These are phyloP conservation scores for Carex littledalei DNA, from an alignment of 176 grass and related monocot species.

Conservation along the genomic window DNA sequence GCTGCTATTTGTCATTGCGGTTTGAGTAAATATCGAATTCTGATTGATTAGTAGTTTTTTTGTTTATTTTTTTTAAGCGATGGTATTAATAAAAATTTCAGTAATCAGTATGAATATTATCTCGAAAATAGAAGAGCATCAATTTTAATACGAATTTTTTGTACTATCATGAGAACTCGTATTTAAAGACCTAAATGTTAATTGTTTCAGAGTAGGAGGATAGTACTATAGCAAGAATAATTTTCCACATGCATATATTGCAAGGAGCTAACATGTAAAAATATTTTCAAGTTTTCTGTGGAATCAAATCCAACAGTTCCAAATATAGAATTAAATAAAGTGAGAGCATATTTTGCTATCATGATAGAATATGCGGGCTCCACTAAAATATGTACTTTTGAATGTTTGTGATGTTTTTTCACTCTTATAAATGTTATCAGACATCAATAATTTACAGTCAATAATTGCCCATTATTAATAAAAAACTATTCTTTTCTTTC, in stretches of 20 bases:
- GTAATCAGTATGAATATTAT: not conserved
- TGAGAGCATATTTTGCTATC: not conserved
- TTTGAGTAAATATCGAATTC: no score
- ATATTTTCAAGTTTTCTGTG: not conserved
- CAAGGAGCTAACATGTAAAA: not conserved
- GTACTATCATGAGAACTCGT: not conserved
- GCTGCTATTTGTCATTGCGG: no score
- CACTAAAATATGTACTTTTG: slow-evolving; percentile 8
- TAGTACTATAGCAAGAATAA: not conserved
- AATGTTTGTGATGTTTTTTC: not conserved
- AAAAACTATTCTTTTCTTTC: not conserved
- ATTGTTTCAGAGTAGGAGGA: not conserved
- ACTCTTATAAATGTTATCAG: not conserved
- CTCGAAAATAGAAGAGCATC: not conserved
- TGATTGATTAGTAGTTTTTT: no score
- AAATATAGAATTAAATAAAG: not conserved
- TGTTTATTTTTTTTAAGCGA: no score
- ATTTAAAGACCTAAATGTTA: not conserved
- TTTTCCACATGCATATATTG: not conserved
- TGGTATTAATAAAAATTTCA: no score
- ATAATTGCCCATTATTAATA: slow-evolving; percentile 5
- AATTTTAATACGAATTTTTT: not conserved
- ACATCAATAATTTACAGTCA: slow-evolving; percentile 4
- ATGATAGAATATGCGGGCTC: not conserved
- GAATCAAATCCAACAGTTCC: not conserved